phyloP scores from a whole-genome alignment of 2,329 filamentous ascomycete species.

The Xylaria digitata region DNA sequence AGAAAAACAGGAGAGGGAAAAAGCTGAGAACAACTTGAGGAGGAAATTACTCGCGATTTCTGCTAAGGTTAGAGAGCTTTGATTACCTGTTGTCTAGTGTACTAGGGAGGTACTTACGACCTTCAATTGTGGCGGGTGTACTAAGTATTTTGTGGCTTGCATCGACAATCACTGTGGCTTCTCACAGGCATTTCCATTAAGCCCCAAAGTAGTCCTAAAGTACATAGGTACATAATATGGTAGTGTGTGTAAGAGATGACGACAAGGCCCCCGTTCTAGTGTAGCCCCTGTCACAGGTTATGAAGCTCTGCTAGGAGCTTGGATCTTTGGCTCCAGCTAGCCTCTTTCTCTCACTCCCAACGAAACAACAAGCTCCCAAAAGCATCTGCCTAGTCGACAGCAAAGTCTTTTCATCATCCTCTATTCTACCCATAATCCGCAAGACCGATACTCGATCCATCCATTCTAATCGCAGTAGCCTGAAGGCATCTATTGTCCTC shows the following conservation, averaged over 20 bases:
- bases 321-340: constrained; percentile 10
- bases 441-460: background rate
- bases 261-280: constrained; percentile 15
- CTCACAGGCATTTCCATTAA: no score
- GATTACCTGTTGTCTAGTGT: background rate
- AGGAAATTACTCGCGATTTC: constrained; percentile 29
- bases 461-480: background rate
- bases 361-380: constrained; percentile 25
- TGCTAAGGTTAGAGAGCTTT: background rate
- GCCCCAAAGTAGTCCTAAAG: no score
- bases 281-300: constrained; percentile 25
- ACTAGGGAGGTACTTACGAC: no score
- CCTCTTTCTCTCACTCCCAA: constrained; percentile 22
- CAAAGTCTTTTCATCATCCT: constrained; percentile 14
- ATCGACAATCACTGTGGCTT: no score
- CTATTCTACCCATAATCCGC: background rate
- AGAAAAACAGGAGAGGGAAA: background rate
- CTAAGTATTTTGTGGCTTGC: no score
- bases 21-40: constrained; percentile 8
- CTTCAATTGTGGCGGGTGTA: background rate
- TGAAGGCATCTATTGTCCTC: background rate
- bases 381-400: constrained; percentile 31
- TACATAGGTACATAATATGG: no score
- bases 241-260: constrained; percentile 14
- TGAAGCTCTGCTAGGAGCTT: constrained; percentile 17